Evolutionary conservation across 2,329 filamentous ascomycete genomes (phyloP), one percentile per base, ranked within the genome.

Genomic region (Niveomyces coronatus): DNA sequence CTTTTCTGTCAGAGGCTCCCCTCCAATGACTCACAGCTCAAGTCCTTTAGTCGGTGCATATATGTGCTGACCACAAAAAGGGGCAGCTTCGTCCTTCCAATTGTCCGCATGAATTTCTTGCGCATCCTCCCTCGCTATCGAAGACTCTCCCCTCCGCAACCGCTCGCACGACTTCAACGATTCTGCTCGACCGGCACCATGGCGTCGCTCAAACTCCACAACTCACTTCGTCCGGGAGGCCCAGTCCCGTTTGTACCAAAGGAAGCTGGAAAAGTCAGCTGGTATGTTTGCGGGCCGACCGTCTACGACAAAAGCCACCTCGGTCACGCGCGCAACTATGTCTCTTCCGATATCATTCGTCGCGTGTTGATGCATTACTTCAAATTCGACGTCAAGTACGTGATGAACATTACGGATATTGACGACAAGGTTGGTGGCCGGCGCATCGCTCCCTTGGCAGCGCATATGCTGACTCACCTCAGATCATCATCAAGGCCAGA

Each of bases 391-490:
- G 76, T 94, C 47, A 76, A 79, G 43, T 94, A 93, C 62, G 84
- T 94, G 47, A 91, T 93, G 81, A 94, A 94, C 62, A 86, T 91
- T 45, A 94, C 87, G 19, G 87, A 89, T 51, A 73, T 89, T 27
- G 82, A 87, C 49, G 79, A 84, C 60, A 82, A 82, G 70, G 74
- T 77, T 51, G 45, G 53, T 27, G 37, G 19, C 17, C 27, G n/a
- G 15, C 31, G 10, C 18, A 17, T 4, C 13, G 13, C 31, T 19
- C 14, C 14, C 33, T 18, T 14, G n/a, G 7, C 16, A 23, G 10
- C 19, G 13, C 14, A n/a, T 27, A 27, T 17, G 24, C 40, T 36
- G 28, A 41, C 39, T 16, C 15, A 9, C 13, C 39, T 31, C 46
- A 73, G 70, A 75, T 75, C 43, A 75, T 75, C 47, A 65, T 75